Evolutionary conservation across 306 rosid species (phyloP).

Genomic region (Vigna hirtella): DNA sequence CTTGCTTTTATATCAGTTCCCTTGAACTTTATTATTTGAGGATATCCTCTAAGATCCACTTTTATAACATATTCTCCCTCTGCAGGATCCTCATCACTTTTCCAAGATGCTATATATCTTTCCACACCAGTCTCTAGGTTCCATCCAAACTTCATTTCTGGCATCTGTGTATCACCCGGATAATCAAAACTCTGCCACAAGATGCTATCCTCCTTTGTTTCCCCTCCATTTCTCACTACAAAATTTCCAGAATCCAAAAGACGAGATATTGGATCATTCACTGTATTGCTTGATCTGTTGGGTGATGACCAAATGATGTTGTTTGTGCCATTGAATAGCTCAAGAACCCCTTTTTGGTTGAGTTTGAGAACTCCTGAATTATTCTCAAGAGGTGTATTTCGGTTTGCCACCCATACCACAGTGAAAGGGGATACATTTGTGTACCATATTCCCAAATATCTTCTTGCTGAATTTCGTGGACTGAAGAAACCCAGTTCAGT

Average conservation of each 20-base stretch:
- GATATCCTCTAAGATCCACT: background rate
- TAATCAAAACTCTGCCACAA: conserved; percentile 35
- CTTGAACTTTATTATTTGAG: background rate
- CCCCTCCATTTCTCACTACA: conserved; percentile 1
- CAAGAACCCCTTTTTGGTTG: conserved; percentile 13
- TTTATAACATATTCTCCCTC: background rate
- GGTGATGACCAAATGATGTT: conserved; percentile 34
- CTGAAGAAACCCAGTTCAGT: conserved; percentile 43
- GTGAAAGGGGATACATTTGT: conserved; percentile 18
- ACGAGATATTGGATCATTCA: conserved; percentile 11
- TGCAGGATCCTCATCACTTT: conserved; percentile 37
- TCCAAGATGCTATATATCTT: conserved; percentile 37
- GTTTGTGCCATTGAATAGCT: conserved; percentile 19
- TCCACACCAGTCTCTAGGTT: conserved; percentile 13
- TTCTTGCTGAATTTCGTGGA: conserved; percentile 4
- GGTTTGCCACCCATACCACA: conserved; percentile 44
- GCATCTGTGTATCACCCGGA: conserved; percentile 23
- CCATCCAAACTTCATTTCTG: conserved; percentile 42
- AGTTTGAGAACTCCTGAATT: conserved; percentile 8
- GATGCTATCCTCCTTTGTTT: background rate
- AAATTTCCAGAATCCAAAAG: conserved; percentile 38
- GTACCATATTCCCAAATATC: conserved; percentile 43
- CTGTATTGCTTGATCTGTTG: background rate
- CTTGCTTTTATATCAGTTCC: background rate
- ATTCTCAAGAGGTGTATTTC: conserved; percentile 2